Evolutionary conservation across 768 basidiomycete species (phyloP), one percentile per base, ranked within the genome.

Genomic region (Amanita inopinata): DNA sequence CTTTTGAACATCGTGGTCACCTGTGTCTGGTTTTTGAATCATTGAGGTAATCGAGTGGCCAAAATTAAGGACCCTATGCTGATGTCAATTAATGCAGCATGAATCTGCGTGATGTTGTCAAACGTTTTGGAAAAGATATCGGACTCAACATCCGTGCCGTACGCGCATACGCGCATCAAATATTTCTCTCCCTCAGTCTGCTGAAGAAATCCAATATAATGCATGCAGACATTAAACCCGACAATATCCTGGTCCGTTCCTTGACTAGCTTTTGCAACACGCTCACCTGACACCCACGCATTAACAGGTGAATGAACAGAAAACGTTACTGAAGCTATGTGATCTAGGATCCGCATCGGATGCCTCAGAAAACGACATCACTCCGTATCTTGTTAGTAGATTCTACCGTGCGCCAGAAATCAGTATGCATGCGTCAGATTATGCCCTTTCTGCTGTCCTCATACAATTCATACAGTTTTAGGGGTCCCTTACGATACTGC

Each of bases 361-460:
- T 60, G 84, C 83, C 1, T 82, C 82, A 5, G 94, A 97, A 61
- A 91, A 90, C 59, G 96, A 96, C 24, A 92, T 98, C 52, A 97
- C 96, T 5, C 96, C 96, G 7, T 98, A 99, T 61, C 80, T 99
- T 43, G 96, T 97, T 46, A 91, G 88, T 51, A 73, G 96, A 34
- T 99, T 98, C 64, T 98, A 99, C 58, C 87, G 96, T 33, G 94
- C 94, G 2, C 96, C 96, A 2, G 96, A 99, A 66, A 98, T 98
- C 57, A 99, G 94, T 97, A 57, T 76, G 70, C 50, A 15, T 42
- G 25, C 46, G 48, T 8, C 28, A 40, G 10, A 33, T 37, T 25
- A 9, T n/a, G n/a, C n/a, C 33, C 20, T 27, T 15, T 38, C 24
- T 35, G 43, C 19, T 49, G 31, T n/a, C 8, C 12, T 30, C 46